Base-by-base conservation (phyloP, 371 early-diverging fungal genomes). In the Mucor sp. region DNA sequence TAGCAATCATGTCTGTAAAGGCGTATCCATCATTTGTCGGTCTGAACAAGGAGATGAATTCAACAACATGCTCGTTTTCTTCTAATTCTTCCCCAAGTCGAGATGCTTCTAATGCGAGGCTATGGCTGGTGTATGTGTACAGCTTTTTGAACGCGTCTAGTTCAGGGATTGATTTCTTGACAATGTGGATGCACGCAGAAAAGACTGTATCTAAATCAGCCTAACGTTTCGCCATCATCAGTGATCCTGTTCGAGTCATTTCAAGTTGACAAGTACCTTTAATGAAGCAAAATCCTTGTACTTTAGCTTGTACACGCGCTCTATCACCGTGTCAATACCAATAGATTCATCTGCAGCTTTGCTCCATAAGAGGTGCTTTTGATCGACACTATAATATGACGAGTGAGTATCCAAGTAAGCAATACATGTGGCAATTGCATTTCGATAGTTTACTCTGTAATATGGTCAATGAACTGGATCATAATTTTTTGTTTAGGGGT, bases 11-110 rank as follows among this genome's bases (percentile, higher is more conserved):
- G 43, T 83, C 80, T 11, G 76, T 72, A 55, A 83, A 83, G 1
- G 75, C 69, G 62, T 74, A 83, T 25, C 83, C 83, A 67, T 83
- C 83, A 1, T 71, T 30, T 2, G 83, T 76, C 6, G 81, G 76
- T 63, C 79, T 70, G 57, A 80, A 80, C n/a, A 83, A 63, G 1
- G 83, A 74, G 14, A 69, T 62, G 1, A 57, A 35, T 14, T 67
- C 48, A 35, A 65, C 57, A 0, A 67, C 12, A 47, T 30, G 47
- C 1, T 72, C 69, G 11, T 14, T 55, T 12, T 53, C 14, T 30
- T 65, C 56, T 48, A 74, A 33, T 30, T 70, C 65, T 70, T 79
- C 62, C 3, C 62, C 58, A 11, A 65, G 44, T 35, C 74, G 60
- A 5, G 61, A 58, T 15, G 70, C 61, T 60, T 74, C 74, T 28